Evolutionary conservation across 192 early-diverging fungal genomes (phyloP).

Genomic region (Umbelopsis vinacea): DNA sequence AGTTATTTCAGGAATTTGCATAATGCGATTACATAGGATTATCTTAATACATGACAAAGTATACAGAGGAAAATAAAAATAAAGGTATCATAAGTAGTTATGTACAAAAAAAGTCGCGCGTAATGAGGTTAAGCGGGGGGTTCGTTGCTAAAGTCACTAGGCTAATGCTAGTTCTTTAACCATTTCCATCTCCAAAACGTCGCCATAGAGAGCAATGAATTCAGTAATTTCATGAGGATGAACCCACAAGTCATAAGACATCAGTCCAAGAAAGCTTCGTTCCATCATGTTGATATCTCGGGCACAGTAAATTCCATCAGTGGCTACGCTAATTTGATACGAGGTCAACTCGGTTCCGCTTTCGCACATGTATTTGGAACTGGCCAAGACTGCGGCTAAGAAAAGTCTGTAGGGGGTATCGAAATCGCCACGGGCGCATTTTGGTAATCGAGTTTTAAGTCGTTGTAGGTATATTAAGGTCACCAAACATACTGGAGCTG

Average conservation of each 20-base stretch:
- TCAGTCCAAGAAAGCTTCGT: conserved; percentile 47
- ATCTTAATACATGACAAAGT: too few species aligned
- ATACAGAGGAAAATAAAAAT: too few species aligned
- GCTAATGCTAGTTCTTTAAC: conserved; percentile 8
- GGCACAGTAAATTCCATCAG: conserved; percentile 44
- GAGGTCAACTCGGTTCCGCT: conserved; percentile 39
- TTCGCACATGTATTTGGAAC: conserved; percentile 63
- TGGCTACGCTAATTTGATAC: conserved; percentile 37
- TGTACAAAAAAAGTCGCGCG: too few species aligned
- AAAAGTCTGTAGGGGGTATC: conserved; percentile 75
- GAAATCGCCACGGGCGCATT: conserved; percentile 57
- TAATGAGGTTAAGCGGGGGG: too few species aligned
- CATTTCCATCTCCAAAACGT: conserved; percentile 17
- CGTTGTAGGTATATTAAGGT: conserved; percentile 68
- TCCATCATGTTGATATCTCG: conserved; percentile 57
- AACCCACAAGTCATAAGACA: conserved; percentile 53
- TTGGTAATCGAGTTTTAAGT: conserved; percentile 58
- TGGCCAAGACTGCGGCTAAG: conserved; percentile 62
- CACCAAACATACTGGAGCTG: conserved; percentile 38
- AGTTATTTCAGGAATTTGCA: too few species aligned
- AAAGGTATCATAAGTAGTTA: too few species aligned
- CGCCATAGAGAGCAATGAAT: conserved; percentile 33
- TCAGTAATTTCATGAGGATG: conserved; percentile 41
- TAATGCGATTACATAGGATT: too few species aligned
- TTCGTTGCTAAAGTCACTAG: not conserved